Percentiles rank a stretch among this genome's conserved stretches.
Conservation (phyloP, 2,329 filamentous ascomycete genomes). For the Gremmenia infestans region DNA sequence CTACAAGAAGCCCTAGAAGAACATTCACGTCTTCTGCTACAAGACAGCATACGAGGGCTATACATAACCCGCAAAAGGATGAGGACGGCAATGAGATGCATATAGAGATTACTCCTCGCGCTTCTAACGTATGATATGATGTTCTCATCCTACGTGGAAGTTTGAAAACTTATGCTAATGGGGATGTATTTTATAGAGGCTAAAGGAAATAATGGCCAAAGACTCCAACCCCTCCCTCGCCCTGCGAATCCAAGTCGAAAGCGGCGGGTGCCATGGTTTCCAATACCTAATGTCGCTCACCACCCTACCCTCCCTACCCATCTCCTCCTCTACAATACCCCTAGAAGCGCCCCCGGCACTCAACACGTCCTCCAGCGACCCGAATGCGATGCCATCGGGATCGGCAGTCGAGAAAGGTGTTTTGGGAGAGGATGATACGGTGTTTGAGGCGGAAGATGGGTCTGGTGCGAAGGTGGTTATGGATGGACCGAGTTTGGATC, state of each 20-base stretch:
- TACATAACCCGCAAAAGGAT: constrained; percentile 70
- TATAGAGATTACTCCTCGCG: constrained; percentile 78
- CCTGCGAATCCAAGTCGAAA: constrained; percentile 87
- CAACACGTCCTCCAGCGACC: constrained; percentile 16
- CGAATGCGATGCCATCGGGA: constrained; percentile 12
- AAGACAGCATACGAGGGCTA: constrained; percentile 39
- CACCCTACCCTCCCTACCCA: constrained; percentile 41
- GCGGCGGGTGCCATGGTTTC: constrained; percentile 94
- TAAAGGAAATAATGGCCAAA: constrained; percentile 63
- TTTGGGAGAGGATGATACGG: constrained; percentile 70
- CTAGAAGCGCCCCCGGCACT: constrained; percentile 15
- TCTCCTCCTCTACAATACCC: background rate
- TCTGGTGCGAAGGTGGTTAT: constrained; percentile 76
- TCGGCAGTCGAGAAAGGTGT: constrained; percentile 36
- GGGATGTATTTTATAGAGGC: constrained; percentile 16
- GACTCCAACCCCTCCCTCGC: constrained; percentile 74
- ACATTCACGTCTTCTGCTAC: constrained; percentile 21
- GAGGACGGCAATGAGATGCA: constrained; percentile 81
- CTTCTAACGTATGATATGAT: constrained; percentile 60
- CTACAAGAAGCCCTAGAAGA: constrained; percentile 2
- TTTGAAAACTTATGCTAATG: constrained; percentile 1
- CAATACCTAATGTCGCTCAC: constrained; percentile 93
- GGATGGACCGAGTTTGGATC: constrained; percentile 78
- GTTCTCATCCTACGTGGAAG: background rate
- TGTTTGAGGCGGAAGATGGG: constrained; percentile 67